A percentile compares a stretch with the other conserved stretches of the same genome.
Conservation (phyloP, 306 rosid species). For the Gleditsia sinensis region DNA sequence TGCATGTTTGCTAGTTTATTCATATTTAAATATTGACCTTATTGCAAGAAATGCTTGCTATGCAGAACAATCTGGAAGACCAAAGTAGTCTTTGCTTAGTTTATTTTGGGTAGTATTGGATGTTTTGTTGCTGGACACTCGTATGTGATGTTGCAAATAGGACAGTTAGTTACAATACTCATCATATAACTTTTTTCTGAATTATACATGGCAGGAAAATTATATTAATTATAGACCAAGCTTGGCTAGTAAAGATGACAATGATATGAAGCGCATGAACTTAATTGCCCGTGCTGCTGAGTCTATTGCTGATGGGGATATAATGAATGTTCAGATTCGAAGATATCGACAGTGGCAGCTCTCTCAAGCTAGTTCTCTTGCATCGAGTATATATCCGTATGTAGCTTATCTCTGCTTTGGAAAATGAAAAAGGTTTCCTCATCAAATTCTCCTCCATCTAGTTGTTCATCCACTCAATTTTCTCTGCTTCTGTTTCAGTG, state of each 20-base stretch:
- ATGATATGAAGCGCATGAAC: constrained; percentile 79
- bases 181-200: constrained; percentile 22
- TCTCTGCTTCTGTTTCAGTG: constrained; percentile 53
- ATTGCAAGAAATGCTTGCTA: neutral
- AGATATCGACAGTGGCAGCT: constrained; percentile 98
- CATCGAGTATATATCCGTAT: constrained; percentile 90
- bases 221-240: constrained; percentile 88
- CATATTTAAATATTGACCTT: constrained; percentile 4
- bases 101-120: neutral
- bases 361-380: constrained; percentile 76
- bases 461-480: constrained; percentile 19
- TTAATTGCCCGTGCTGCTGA: constrained; percentile 89
- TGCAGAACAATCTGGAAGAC: constrained; percentile 20
- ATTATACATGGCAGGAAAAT: constrained; percentile 74
- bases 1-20: constrained; percentile 7
- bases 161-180: constrained; percentile 6
- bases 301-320: constrained; percentile 91
- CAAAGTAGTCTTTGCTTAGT: constrained; percentile 13
- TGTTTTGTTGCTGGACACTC: constrained; percentile 5
- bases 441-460: constrained; percentile 14
- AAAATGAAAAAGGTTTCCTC: constrained; percentile 17
- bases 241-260: constrained; percentile 67
- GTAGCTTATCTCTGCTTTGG: constrained; percentile 46
- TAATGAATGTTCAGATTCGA: constrained; percentile 90
- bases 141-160: neutral